phyloP scores from a whole-genome alignment of 176 grass and related monocot species.

The Ensete glaucum region DNA sequence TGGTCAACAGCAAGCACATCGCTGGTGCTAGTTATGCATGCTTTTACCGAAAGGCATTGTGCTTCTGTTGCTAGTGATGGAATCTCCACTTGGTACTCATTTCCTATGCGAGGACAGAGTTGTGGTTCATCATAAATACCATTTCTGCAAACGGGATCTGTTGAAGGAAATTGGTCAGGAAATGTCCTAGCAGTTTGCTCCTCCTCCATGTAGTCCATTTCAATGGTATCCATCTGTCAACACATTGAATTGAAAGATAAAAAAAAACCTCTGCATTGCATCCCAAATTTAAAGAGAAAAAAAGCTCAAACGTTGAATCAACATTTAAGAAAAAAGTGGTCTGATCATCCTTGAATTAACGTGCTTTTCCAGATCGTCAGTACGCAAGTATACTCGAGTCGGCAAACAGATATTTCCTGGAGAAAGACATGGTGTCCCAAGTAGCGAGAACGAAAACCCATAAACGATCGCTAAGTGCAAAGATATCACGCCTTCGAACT shows the following conservation, averaged over 20 bases:
- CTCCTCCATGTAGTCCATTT: conserved; percentile 14
- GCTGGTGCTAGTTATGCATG: conserved; percentile 8
- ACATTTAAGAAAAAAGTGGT: neutral
- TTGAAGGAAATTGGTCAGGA: conserved; percentile 33
- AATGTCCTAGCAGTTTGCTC: conserved; percentile 17
- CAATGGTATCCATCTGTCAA: conserved; percentile 29
- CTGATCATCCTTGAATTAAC: no score
- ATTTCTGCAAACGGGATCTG: conserved; percentile 29
- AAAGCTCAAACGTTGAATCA: neutral
- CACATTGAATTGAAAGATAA: conserved; percentile 2
- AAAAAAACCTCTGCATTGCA: neutral
- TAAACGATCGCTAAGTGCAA: no score
- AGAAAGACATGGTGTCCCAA: no score
- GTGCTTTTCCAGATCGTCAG: no score
- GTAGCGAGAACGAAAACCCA: no score
- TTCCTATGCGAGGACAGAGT: conserved; percentile 54
- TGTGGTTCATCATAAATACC: conserved; percentile 44
- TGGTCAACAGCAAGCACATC: conserved; percentile 23
- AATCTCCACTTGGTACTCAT: conserved; percentile 69
- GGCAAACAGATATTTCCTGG: no score
- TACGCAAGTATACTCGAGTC: no score
- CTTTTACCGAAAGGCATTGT: conserved; percentile 18
- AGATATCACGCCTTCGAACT: no score
- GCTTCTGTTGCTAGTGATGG: conserved; percentile 37
- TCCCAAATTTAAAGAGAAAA: neutral